Percentiles rank a stretch among this genome's conserved stretches.
These are phyloP conservation scores for Cryptococcus sp. DNA, from an alignment of 1,284 basidiomycete genomes.

Conservation along the genomic window DNA sequence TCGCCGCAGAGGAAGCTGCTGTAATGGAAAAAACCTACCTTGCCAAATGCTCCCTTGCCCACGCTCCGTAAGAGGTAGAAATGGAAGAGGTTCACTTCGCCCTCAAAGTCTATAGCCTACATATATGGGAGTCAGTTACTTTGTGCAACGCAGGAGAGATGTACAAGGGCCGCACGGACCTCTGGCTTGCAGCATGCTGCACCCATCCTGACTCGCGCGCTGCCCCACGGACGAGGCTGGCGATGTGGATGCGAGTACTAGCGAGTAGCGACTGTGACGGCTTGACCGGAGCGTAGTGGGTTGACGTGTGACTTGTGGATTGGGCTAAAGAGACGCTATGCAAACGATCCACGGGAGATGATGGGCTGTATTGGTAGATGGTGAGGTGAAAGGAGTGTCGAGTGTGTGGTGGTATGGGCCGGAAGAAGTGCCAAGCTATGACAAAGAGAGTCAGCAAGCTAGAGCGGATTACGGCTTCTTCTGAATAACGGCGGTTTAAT, in stretches of 20 bases:
- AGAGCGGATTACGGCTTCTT: no score
- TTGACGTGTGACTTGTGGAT: no score
- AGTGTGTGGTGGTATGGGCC: no score
- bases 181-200: constrained; percentile 59
- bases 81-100: constrained; percentile 95
- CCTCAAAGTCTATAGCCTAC: constrained; percentile 96
- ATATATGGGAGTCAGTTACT: constrained; percentile 4
- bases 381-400: no score
- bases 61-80: constrained; percentile 92
- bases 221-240: background rate
- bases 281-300: no score
- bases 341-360: no score
- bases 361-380: no score
- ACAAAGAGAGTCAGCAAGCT: no score
- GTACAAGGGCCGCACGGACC: constrained; percentile 36
- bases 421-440: no score
- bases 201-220: constrained; percentile 49
- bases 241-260: background rate
- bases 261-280: no score
- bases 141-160: background rate
- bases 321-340: no score
- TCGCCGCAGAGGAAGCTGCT: background rate
- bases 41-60: constrained; percentile 97
- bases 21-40: constrained; percentile 60
- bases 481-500: no score